These are phyloP conservation scores for Malassezia pachydermatis DNA, from an alignment of 1,284 basidiomycete genomes.

Conservation along the genomic window DNA sequence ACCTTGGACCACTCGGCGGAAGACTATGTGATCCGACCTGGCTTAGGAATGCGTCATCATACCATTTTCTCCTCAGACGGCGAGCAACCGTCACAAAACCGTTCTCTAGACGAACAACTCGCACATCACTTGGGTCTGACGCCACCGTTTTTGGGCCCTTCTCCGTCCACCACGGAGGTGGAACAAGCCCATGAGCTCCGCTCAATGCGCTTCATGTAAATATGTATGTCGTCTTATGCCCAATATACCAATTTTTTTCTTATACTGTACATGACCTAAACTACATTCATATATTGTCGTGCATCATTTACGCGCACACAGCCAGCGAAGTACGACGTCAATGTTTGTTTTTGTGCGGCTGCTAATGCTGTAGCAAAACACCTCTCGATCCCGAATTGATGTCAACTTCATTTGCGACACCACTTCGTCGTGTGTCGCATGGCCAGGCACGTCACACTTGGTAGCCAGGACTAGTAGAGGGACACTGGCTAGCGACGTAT, in stretches of 20 bases:
- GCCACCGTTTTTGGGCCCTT: not conserved
- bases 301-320: slow-evolving; percentile 38
- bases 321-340: slow-evolving; percentile 54
- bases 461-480: slow-evolving; percentile 89
- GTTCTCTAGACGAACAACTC: not conserved
- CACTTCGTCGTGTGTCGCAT: slow-evolving; percentile 72
- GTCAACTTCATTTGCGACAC: slow-evolving; percentile 61
- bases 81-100: not conserved
- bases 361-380: slow-evolving; percentile 54
- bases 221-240: not conserved
- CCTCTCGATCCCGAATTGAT: slow-evolving; percentile 58
- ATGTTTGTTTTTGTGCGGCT: slow-evolving; percentile 87
- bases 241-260: too few species aligned
- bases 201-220: not conserved
- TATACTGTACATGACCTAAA: not conserved
- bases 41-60: not conserved
- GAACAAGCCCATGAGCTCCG: not conserved
- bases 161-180: not conserved
- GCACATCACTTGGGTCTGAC: not conserved
- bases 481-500: slow-evolving; percentile 64
- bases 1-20: slow-evolving; percentile 1
- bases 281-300: not conserved
- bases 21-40: slow-evolving; percentile 9
- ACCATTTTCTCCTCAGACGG: not conserved
- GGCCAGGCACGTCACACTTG: slow-evolving; percentile 79